These are phyloP conservation scores for Erythrobasidium hasegawianum DNA, from an alignment of 1,284 basidiomycete genomes.

Conservation along the genomic window DNA sequence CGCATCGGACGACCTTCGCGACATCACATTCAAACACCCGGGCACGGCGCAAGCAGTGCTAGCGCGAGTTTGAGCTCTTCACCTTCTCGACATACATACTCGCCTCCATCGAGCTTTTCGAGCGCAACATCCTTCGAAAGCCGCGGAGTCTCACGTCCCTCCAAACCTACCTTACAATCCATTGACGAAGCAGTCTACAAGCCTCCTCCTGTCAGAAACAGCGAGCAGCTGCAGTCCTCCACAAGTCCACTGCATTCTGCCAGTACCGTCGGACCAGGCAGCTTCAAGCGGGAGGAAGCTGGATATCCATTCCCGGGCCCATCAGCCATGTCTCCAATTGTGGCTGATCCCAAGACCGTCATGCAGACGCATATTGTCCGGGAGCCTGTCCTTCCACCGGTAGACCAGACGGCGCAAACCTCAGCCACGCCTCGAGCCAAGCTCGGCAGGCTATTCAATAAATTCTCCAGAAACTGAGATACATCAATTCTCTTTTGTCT, in stretches of 20 bases:
- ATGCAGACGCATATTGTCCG: not conserved
- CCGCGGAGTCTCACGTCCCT: not conserved
- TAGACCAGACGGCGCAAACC: not conserved
- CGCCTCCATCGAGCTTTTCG: constrained; percentile 26
- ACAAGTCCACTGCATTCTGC: not conserved
- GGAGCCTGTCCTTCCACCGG: not conserved
- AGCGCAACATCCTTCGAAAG: constrained; percentile 16
- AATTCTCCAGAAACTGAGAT: constrained; percentile 9
- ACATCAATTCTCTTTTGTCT: too few species aligned
- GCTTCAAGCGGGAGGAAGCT: not conserved
- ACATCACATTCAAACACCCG: constrained; percentile 21
- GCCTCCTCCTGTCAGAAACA: too few species aligned
- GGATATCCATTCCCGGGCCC: not conserved
- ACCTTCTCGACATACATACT: constrained; percentile 21
- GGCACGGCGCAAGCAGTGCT: constrained; percentile 15
- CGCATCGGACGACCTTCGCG: constrained; percentile 1
- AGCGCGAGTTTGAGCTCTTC: constrained; percentile 3
- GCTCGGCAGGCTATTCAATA: constrained; percentile 30
- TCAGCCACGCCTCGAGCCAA: constrained; percentile 9
- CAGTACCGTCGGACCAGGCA: not conserved
- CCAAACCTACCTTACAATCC: constrained; percentile 4
- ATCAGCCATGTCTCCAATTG: constrained; percentile 2
- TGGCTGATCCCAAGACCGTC: constrained; percentile 4
- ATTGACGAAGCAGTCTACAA: constrained; percentile 14
- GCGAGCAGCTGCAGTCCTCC: too few species aligned